Base-by-base conservation (phyloP, 805 yeast genomes). In the Lipomyces spencermartinsiae region DNA sequence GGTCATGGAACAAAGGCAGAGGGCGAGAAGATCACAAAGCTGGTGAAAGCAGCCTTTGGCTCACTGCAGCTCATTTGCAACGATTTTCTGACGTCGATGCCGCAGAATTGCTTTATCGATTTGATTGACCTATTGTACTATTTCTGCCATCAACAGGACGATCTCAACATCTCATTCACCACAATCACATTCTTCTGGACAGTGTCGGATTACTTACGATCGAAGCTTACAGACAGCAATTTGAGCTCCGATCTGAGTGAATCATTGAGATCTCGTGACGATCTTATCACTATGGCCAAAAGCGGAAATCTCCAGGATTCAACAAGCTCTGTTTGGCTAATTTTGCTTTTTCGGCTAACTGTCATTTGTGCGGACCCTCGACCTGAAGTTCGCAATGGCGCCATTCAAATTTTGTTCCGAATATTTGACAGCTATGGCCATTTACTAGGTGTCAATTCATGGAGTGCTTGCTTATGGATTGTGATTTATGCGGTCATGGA, bases 151-250 rank as follows among this genome's bases (percentile, higher is more conserved):
- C 98, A 95, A 74, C 79, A 78, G 0, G 82, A 81, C 70, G 97
- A 94, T 72, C 78, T 94, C 71, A 94, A 94, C 76, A 91, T 92
- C 25, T 91, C 98, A 0, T 93, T 94, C 76, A 91, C 97, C 60
- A 89, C 97, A 0, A 90, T 93, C 8, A 91, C 97, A 73, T 90
- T 93, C 72, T 93, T 93, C 75, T 94, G 98, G 98, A 78, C 90
- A 16, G 86, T 95, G 2, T 91, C 97, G 73, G 98, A 95, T 74
- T 87, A 88, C 66, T 78, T 89, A 55, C 83, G 87, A 63, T 79
- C 73, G 25, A 66, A 64, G 39, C 29, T 63, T 35, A 61, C 70
- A 6, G 67, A 63, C 14, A 58, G 64, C 39, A 71, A 65, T 5
- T 46, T 64, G 19, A 62, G 58, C 16, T 71, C 69, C 5, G 71